Percentiles rank a stretch among this genome's conserved stretches.
These are phyloP conservation scores for Exsudoporus floridanus DNA, from an alignment of 1,284 basidiomycete genomes.

Conservation along the genomic window DNA sequence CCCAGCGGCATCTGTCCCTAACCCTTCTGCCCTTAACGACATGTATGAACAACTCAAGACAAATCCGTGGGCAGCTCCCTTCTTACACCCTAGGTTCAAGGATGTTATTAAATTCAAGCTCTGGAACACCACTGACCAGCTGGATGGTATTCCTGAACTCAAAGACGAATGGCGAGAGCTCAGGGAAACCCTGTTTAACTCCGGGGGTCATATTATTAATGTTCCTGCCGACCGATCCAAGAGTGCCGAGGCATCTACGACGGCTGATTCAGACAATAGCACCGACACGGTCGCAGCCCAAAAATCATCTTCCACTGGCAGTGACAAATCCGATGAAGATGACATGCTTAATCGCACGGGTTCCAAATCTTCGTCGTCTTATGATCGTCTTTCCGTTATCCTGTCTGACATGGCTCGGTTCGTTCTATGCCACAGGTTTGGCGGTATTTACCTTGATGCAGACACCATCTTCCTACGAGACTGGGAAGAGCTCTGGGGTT, in stretches of 20 bases:
- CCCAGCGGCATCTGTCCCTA: conserved; percentile 67
- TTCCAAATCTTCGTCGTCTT: conserved; percentile 72
- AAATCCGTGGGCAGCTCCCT: conserved; percentile 84
- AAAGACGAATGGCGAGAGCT: conserved; percentile 75
- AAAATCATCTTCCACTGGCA: conserved; percentile 28
- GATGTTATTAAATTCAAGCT: conserved; percentile 83
- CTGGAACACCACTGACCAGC: conserved; percentile 89
- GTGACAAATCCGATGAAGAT: conserved; percentile 46
- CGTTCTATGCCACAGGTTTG: conserved; percentile 81
- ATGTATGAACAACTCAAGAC: conserved; percentile 66
- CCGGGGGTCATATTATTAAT: conserved; percentile 63
- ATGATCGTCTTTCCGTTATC: conserved; percentile 80
- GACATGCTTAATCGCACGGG: conserved; percentile 72
- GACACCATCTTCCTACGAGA: conserved; percentile 87
- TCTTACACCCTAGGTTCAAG: conserved; percentile 77
- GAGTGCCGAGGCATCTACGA: conserved; percentile 19
- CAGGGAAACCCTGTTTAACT: conserved; percentile 68
- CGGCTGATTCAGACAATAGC: conserved; percentile 21
- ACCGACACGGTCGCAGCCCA: conserved; percentile 22
- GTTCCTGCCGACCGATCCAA: conserved; percentile 45
- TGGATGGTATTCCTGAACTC: conserved; percentile 78
- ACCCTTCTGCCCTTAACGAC: conserved; percentile 66
- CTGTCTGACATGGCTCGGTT: conserved; percentile 88
- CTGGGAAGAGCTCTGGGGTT: conserved; percentile 90
- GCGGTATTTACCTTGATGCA: conserved; percentile 85